phyloP scores from a whole-genome alignment of 2,329 filamentous ascomycete genomes.

The Trichoderma cornu-damae region DNA sequence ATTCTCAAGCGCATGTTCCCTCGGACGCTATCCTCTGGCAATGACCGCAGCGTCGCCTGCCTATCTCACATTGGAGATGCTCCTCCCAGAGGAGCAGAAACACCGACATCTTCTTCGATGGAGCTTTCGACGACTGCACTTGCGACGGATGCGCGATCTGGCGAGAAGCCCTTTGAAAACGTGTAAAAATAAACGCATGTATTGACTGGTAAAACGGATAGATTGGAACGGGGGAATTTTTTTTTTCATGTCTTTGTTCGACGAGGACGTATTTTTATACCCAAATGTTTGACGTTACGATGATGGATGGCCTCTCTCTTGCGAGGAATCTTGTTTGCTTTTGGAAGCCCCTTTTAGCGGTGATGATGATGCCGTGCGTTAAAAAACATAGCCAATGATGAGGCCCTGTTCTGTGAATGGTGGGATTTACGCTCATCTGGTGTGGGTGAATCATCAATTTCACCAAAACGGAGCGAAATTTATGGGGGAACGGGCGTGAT shows the following conservation, averaged over 20 bases:
- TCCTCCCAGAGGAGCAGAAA: neutral
- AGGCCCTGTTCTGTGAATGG: too few species aligned
- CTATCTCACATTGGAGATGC: neutral
- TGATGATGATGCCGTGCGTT: too few species aligned
- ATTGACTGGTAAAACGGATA: neutral
- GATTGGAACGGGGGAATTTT: neutral
- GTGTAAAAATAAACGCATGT: neutral
- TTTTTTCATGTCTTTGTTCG: neutral
- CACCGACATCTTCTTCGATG: neutral
- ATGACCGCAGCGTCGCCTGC: neutral
- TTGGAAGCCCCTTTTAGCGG: too few species aligned
- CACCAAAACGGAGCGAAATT: too few species aligned
- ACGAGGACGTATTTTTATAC: neutral
- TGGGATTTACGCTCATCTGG: too few species aligned
- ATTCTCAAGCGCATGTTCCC: conserved; percentile 29
- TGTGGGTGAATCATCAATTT: too few species aligned
- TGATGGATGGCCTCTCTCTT: too few species aligned
- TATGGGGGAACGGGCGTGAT: too few species aligned
- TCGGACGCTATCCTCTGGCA: neutral
- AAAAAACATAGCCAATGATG: too few species aligned
- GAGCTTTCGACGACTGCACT: neutral
- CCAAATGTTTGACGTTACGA: neutral
- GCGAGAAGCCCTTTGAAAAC: neutral
- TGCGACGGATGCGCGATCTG: neutral
- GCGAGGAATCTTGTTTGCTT: neutral